Percentiles rank a stretch among this genome's conserved stretches.
Conservation (phyloP, 2,329 filamentous ascomycete genomes). For the Amauroascus verrucosus region DNA sequence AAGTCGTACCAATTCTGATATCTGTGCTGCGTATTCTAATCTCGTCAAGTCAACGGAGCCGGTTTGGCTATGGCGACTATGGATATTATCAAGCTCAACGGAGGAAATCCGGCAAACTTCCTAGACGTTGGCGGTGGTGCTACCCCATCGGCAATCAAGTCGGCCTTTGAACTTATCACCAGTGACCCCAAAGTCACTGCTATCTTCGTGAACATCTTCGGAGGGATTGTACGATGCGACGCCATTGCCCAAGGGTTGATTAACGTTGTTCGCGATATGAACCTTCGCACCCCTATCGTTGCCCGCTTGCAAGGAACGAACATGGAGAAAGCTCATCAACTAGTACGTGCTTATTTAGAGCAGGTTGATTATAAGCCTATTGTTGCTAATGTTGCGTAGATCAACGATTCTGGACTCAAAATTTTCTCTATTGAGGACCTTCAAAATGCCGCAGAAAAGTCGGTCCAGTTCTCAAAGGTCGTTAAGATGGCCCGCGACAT, state of each 20-base stretch:
- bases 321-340: conserved; percentile 83
- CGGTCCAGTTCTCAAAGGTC: conserved; percentile 97
- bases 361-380: background rate
- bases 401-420: conserved; percentile 97
- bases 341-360: conserved; percentile 42
- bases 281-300: conserved; percentile 93
- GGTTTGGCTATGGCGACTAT: conserved; percentile 99
- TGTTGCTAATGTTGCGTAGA: conserved; percentile 34
- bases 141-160: conserved; percentile 90
- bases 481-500: conserved; percentile 98
- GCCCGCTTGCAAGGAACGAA: conserved; percentile 97
- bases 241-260: conserved; percentile 94
- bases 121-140: conserved; percentile 96
- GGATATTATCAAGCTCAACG: conserved; percentile 99
- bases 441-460: conserved; percentile 93
- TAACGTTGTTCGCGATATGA: conserved; percentile 86
- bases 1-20: conserved; percentile 13
- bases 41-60: conserved; percentile 70
- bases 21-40: background rate
- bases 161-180: conserved; percentile 97
- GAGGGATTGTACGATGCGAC: conserved; percentile 96
- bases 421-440: conserved; percentile 99
- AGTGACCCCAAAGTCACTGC: conserved; percentile 96
- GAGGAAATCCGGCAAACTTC: conserved; percentile 94
- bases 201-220: conserved; percentile 99